A percentile compares a stretch with the other conserved stretches of the same genome.
Conservation (phyloP, 2,329 filamentous ascomycete species). For the Penicillium sp. region DNA sequence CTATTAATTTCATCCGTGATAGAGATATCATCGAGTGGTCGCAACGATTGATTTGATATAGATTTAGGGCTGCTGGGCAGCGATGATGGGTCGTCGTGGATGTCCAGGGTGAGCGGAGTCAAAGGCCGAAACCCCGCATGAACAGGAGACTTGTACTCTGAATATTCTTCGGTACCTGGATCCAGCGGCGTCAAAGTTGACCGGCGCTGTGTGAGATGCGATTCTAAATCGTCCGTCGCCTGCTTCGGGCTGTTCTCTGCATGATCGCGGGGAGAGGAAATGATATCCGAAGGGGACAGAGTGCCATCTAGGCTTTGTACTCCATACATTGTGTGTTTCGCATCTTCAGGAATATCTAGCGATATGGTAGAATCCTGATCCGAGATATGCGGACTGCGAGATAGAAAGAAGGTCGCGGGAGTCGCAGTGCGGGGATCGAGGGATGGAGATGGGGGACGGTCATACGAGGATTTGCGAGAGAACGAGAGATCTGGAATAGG, state of each 20-base stretch:
- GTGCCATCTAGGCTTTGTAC: slow-evolving; percentile 59
- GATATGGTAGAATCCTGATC: slow-evolving; percentile 45
- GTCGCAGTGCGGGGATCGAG: slow-evolving; percentile 40
- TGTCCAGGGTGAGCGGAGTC: slow-evolving; percentile 48
- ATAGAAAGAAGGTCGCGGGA: slow-evolving; percentile 61
- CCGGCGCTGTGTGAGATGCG: slow-evolving; percentile 28
- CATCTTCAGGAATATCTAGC: slow-evolving; percentile 28
- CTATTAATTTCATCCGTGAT: slow-evolving; percentile 55
- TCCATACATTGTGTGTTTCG: slow-evolving; percentile 52
- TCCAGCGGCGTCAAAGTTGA: slow-evolving; percentile 34
- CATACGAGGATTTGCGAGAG: slow-evolving; percentile 39
- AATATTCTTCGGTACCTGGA: slow-evolving; percentile 14
- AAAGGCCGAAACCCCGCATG: slow-evolving; percentile 42
- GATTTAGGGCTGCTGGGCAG: slow-evolving; percentile 61
- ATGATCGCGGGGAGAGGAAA: slow-evolving; percentile 8
- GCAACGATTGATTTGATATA: slow-evolving; percentile 57
- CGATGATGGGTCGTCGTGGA: slow-evolving; percentile 50
- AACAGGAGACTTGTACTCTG: slow-evolving; percentile 21
- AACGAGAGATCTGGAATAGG: slow-evolving; percentile 36
- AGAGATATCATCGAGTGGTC: slow-evolving; percentile 58
- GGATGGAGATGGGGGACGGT: slow-evolving; percentile 28
- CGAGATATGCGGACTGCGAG: slow-evolving; percentile 46
- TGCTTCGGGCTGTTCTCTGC: slow-evolving; percentile 18
- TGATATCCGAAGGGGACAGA: slow-evolving; percentile 40
- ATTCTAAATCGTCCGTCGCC: slow-evolving; percentile 21